Base-by-base conservation (phyloP, 1,284 basidiomycete species). In the Ganoderma boninense region DNA sequence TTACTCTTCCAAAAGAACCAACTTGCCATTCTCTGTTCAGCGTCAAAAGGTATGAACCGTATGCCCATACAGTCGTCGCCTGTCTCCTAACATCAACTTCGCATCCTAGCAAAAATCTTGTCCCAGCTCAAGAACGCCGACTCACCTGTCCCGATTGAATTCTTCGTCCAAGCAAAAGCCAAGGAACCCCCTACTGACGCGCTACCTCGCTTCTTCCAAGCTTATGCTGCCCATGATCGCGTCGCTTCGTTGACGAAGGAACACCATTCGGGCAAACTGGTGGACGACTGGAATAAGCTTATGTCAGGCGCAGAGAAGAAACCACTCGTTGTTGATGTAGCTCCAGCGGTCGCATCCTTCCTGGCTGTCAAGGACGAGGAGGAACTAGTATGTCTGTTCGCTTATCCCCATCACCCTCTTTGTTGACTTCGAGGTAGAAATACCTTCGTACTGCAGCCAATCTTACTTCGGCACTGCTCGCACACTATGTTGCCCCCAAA, bases 351-450 rank as follows among this genome's bases (percentile, higher is more conserved):
- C 20, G 94, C 96, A 0, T 84, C 92, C 0, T 85, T 96, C 65
- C 90, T 98, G 84, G 92, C 94, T 0, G 88, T 92, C 38, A 99
- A 98, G 81, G 97, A 99, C 76, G 90, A 92, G 18, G 95, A 98
- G 42, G 97, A 99, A 80, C 79, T 97, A 68, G 96, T 96, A 74
- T 73, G 93, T 84, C 14, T 40, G 23, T 29, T 6, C 8, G 23
- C 23, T 42, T 14, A 40, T 18, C 23, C 23, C 23, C 18, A 11
- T 23, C 20, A 20, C 7, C 10, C 14, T 35, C 29, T 8, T 35
- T 35, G 23, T 57, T 57, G 54, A 57, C 29, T 57, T 6, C 29
- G 29, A 32, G 8, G 11, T 23, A 97, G 96, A 95, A 93, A 93
- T 85, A 86, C 71, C 87, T 91, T 38, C 88, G 92, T 73, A 90